phyloP scores from a whole-genome alignment of 208 protist species.

The Leishmania lainsoni region DNA sequence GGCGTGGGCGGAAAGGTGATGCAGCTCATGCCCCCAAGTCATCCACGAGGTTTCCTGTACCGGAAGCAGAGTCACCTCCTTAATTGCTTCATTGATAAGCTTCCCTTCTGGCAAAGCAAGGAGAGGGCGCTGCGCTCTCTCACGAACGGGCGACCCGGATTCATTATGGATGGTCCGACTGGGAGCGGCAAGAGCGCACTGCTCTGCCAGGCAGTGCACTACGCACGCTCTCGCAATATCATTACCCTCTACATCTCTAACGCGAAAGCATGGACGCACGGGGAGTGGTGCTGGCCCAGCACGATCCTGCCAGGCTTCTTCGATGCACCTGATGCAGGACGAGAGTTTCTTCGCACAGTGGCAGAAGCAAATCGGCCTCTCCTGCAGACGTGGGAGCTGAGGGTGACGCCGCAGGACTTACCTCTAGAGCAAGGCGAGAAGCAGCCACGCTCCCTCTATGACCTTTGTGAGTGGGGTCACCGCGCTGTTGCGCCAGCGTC shows the following conservation, averaged over 20 bases:
- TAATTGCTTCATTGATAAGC: slow-evolving; percentile 90
- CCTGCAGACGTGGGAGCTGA: slow-evolving; percentile 69
- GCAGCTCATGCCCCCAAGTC: slow-evolving; percentile 90
- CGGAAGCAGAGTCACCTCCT: slow-evolving; percentile 88
- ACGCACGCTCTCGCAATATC: slow-evolving; percentile 69
- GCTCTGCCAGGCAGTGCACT: slow-evolving; percentile 90
- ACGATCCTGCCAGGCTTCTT: slow-evolving; percentile 92
- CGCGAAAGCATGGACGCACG: slow-evolving; percentile 88
- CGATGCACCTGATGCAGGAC: slow-evolving; percentile 86
- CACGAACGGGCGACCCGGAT: slow-evolving; percentile 67
- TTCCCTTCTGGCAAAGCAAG: slow-evolving; percentile 84
- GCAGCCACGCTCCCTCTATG: slow-evolving; percentile 68
- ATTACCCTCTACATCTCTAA: slow-evolving; percentile 88
- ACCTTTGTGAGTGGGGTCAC: slow-evolving; percentile 88
- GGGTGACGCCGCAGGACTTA: slow-evolving; percentile 79
- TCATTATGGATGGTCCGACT: slow-evolving; percentile 88
- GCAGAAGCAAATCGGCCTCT: slow-evolving; percentile 61
- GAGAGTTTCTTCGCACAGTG: slow-evolving; percentile 83
- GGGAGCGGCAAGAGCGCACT: slow-evolving; percentile 90
- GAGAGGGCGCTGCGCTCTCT: slow-evolving; percentile 54
- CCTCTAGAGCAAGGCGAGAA: slow-evolving; percentile 81
- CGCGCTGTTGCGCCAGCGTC: slow-evolving; percentile 76
- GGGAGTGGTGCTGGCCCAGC: slow-evolving; percentile 92
- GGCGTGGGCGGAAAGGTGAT: slow-evolving; percentile 89
- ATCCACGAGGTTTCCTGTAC: slow-evolving; percentile 92